These are phyloP conservation scores for Aspergillus sp. DNA, from an alignment of 2,329 filamentous ascomycete genomes.

Conservation along the genomic window DNA sequence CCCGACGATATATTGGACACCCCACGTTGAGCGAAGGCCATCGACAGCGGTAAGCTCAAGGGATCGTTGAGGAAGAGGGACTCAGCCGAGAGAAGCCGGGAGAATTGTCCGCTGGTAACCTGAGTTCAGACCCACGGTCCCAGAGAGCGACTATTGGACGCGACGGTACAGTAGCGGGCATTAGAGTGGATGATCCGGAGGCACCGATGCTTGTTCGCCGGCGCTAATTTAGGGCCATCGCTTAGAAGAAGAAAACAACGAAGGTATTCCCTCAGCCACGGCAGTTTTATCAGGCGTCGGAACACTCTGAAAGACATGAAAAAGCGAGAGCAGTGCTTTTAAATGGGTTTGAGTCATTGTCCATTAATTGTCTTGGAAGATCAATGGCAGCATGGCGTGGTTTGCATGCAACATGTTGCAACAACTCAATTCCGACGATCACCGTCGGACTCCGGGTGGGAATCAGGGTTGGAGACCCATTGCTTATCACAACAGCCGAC, in stretches of 20 bases:
- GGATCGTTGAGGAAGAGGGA: neutral
- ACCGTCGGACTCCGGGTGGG: slow-evolving; percentile 5
- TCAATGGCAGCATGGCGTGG: neutral
- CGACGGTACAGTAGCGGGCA: neutral
- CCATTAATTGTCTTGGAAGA: neutral
- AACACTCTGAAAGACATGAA: neutral
- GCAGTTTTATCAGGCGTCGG: neutral
- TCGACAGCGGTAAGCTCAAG: neutral
- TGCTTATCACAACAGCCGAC: slow-evolving; percentile 9
- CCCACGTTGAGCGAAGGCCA: no score
- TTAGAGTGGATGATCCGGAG: neutral
- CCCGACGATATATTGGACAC: neutral
- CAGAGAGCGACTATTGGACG: neutral
- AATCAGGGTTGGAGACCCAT: slow-evolving; percentile 1
- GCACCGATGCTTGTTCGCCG: neutral
- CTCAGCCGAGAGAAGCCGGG: neutral
- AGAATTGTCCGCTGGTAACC: neutral
- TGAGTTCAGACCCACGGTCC: neutral
- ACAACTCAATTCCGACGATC: neutral
- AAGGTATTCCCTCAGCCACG: no score
- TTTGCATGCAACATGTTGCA: neutral
- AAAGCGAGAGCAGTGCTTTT: neutral
- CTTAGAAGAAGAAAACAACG: neutral
- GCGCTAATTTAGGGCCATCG: neutral
- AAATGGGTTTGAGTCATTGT: neutral